Percentiles rank a stretch among this genome's conserved stretches.
phyloP scores from a whole-genome alignment of 345 rosid genomes.

The Dovyalis caffra region DNA sequence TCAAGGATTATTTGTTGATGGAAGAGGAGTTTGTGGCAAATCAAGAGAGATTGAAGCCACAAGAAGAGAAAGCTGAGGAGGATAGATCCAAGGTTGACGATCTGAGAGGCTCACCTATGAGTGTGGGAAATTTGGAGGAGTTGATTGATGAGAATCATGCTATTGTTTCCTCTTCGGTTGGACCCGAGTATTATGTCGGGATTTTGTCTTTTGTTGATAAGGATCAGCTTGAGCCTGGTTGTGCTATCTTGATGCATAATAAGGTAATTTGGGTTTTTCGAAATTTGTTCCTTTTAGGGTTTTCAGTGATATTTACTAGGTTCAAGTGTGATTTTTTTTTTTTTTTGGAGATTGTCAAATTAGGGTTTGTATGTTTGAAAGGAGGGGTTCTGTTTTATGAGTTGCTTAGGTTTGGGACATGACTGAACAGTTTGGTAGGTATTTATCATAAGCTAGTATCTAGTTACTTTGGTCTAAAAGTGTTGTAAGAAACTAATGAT shows the following conservation, averaged over 20 bases:
- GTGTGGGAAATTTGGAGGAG: conserved; percentile 92
- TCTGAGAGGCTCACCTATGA: conserved; percentile 92
- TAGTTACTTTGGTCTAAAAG: neutral
- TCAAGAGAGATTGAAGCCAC: conserved; percentile 89
- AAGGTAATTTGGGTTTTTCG: conserved; percentile 43
- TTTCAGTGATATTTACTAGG: neutral
- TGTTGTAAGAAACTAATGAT: neutral
- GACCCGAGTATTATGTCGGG: conserved; percentile 93
- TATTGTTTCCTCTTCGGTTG: conserved; percentile 86
- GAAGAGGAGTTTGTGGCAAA: conserved; percentile 95
- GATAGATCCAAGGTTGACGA: conserved; percentile 92
- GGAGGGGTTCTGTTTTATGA: neutral
- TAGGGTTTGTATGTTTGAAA: neutral
- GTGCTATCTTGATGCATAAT: conserved; percentile 94
- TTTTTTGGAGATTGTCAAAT: neutral
- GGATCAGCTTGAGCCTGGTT: conserved; percentile 97
- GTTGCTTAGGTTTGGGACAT: neutral
- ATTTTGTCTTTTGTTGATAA: conserved; percentile 94
- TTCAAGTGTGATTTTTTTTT: neutral
- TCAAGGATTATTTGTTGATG: conserved; percentile 88
- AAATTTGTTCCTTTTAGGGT: neutral
- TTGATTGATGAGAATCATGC: conserved; percentile 97
- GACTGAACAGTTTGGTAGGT: no score
- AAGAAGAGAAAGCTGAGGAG: conserved; percentile 95
- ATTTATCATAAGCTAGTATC: neutral